Base-by-base conservation (phyloP, 2,329 filamentous ascomycete species). In the Fusarium phyllophilum region DNA sequence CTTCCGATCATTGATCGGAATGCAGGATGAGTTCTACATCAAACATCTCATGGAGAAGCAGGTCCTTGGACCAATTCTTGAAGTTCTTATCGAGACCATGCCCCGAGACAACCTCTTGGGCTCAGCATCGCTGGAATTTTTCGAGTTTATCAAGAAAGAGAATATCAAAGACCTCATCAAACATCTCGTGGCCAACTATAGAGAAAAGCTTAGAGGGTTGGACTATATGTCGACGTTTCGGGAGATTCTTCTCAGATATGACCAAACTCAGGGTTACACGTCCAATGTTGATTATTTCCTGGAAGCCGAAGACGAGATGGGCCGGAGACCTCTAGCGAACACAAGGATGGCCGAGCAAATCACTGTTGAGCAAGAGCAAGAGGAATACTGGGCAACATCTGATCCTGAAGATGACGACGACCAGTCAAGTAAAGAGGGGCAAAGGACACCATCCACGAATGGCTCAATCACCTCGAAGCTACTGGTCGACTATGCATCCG, bases 51-150 rank as follows among this genome's bases (percentile, higher is more conserved):
- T 92, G 33, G 91, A 95, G 75, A 93, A 95, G 80, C 90, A 92
- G 68, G 90, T 96, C 0, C 91, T 98, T 67, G 93, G 93, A 45
- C 93, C 95, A 2, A 93, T 98, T 39, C 86, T 99, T 20, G 90
- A 96, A 75, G 92, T 98, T 42, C 89, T 98, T 39, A 89, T 93
- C 62, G 90, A 93, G 74, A 96, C 94, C 0, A 93, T 98, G 89
- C 94, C 95, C 2, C 90, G 95, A 46, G 96, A 99, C 82, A 98
- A 98, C 76, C 87, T 99, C 7, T 87, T 98, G 38, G 97, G 96
- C 81, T 98, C 96, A 2, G 96, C 95, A 14, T 97, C 94, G 77
- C 87, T 98, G 15, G 96, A 99, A 79, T 89, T 99, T 48, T 98
- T 99, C 74, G 95, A 97, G 78, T 95, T 92, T 78, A 93, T 98